These are phyloP conservation scores for Penicillium sclerotigenum DNA, from an alignment of 2,329 filamentous ascomycete genomes.

Conservation along the genomic window DNA sequence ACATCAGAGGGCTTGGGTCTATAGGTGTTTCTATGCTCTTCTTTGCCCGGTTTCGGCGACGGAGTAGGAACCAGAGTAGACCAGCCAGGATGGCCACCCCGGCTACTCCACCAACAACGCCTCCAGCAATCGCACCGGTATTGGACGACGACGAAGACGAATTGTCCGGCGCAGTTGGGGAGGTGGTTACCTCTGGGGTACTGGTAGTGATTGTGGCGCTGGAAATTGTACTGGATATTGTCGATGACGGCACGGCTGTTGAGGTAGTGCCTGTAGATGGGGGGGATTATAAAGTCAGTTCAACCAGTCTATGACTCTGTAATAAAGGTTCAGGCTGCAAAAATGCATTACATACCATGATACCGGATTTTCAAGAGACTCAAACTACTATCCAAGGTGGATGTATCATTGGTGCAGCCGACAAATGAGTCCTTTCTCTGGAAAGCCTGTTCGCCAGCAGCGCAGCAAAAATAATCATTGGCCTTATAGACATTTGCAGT, in stretches of 20 bases:
- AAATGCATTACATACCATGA: neutral
- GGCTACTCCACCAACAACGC: conserved; percentile 19
- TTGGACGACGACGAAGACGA: neutral
- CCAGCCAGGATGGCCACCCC: conserved; percentile 11
- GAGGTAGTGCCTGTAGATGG: neutral
- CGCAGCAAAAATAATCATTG: conserved; percentile 25
- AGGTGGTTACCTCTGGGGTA: neutral
- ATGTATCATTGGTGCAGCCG: conserved; percentile 13
- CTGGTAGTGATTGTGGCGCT: neutral
- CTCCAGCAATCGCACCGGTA: conserved; percentile 11
- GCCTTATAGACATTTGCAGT: conserved; percentile 24
- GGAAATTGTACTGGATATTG: neutral
- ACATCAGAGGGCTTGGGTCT: neutral
- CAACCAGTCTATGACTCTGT: neutral
- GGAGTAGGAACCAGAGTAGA: conserved; percentile 17
- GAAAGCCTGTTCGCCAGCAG: conserved; percentile 12
- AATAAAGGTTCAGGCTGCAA: neutral
- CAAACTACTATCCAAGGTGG: neutral
- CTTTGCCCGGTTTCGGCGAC: neutral
- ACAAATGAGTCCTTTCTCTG: conserved; percentile 6
- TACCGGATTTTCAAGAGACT: conserved; percentile 1
- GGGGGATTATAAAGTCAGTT: neutral
- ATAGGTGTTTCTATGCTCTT: neutral
- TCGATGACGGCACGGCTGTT: neutral
- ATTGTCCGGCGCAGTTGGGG: neutral